These are phyloP conservation scores for Diaporthe citrichinensis DNA, from an alignment of 2,329 filamentous ascomycete genomes.

Conservation along the genomic window DNA sequence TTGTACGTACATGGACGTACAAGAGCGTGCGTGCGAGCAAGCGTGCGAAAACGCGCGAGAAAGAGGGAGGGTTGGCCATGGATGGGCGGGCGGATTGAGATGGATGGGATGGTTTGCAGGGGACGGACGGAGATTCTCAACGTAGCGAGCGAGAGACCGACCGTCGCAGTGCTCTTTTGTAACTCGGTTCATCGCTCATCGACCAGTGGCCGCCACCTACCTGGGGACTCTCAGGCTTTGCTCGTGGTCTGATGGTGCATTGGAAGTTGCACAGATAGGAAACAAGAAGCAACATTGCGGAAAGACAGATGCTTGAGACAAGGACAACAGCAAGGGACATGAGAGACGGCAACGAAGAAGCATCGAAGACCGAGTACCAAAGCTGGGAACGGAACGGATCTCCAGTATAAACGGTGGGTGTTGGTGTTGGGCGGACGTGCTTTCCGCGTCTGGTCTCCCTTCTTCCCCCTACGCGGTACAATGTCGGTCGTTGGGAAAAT, in stretches of 20 bases:
- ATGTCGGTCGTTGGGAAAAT: not conserved
- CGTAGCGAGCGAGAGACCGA: slow-evolving; percentile 3
- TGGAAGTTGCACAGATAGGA: not conserved
- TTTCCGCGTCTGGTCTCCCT: not conserved
- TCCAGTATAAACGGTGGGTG: not conserved
- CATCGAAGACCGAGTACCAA: not conserved
- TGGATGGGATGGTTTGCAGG: slow-evolving; percentile 17
- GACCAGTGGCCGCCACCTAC: not conserved
- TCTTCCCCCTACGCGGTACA: not conserved
- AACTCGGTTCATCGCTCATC: not conserved
- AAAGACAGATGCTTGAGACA: not conserved
- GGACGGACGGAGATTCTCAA: slow-evolving; percentile 9
- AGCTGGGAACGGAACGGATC: not conserved
- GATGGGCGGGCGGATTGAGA: not conserved
- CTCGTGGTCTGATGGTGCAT: not conserved
- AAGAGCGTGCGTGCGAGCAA: not conserved
- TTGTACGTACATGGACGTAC: not conserved
- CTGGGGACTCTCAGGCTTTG: not conserved
- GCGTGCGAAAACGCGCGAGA: not conserved
- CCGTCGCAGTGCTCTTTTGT: not conserved
- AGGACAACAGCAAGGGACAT: not conserved
- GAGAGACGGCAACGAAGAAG: not conserved
- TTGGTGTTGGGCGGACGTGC: not conserved
- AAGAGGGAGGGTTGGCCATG: slow-evolving; percentile 1
- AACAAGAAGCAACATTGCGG: not conserved